Conservation (phyloP, 768 basidiomycete genomes). For the Hericium erinaceus region DNA sequence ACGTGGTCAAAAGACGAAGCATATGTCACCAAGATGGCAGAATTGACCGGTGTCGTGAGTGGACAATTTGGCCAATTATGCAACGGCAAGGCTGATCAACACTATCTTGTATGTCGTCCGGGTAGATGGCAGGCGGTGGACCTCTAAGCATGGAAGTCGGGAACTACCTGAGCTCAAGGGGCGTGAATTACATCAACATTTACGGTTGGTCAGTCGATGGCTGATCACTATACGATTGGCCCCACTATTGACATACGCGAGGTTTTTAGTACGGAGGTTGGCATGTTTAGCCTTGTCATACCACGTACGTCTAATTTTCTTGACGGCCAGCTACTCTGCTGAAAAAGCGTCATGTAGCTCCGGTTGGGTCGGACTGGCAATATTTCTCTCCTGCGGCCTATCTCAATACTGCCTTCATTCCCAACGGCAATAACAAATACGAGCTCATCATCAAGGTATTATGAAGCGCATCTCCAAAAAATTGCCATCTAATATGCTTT, state of each 20-base stretch:
- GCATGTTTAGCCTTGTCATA: constrained; percentile 14
- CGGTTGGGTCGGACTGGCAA: constrained; percentile 15
- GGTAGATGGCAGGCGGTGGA: neutral
- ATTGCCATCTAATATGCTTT: neutral
- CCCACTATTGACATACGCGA: neutral
- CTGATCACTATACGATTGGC: neutral
- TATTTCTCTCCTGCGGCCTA: constrained; percentile 14
- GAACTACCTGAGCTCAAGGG: neutral
- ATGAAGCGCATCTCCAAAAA: neutral
- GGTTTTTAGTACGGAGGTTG: constrained; percentile 13
- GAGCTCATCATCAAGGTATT: constrained; percentile 16
- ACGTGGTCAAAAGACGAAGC: neutral
- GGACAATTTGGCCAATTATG: neutral
- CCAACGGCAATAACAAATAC: constrained; percentile 13
- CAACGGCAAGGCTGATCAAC: neutral
- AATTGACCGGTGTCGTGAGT: neutral
- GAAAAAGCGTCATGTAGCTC: constrained; percentile 2
- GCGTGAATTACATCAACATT: neutral
- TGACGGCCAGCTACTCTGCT: neutral
- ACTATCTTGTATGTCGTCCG: neutral
- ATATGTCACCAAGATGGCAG: neutral
- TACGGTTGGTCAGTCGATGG: neutral
- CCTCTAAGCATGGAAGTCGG: neutral
- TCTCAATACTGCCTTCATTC: constrained; percentile 7
- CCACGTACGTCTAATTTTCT: constrained; percentile 8